Base-by-base conservation (phyloP, 2,329 filamentous ascomycete genomes). In the Sporothrix euskadiensis region DNA sequence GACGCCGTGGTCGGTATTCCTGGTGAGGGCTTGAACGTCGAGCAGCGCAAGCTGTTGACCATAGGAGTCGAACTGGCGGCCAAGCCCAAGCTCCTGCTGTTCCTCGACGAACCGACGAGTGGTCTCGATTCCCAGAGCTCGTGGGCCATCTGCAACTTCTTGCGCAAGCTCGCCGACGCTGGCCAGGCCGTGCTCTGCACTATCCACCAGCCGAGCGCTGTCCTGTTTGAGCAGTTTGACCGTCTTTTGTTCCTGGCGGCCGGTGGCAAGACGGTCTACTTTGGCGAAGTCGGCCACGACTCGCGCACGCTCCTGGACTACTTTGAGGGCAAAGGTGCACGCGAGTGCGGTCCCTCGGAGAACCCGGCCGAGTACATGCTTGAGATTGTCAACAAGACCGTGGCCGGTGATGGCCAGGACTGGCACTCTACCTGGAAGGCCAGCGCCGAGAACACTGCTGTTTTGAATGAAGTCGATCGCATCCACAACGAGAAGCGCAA, bases 41-140 rank as follows among this genome's bases (percentile, higher is more conserved):
- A 91, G 78, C 89, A 91, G 81, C 85, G 89, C 69, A 91, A 91
- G 82, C 92, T 94, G 78, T 87, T 98, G 7, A 98, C 94, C 0
- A 76, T 98, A 76, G 95, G 94, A 82, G 94, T 98, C n/a, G 95
- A 98, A 81, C 87, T 98, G 32, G 94, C 94, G 57, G 95, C 95
- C 7, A 97, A 96, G 84, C 95, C 95, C 6, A 84, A 84, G 72
- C 83, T 90, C 0, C 81, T 89, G 0, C 83, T 90, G 1, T 90
- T 90, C 81, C 82, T 90, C 9, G 88, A 90, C 69, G 88, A 90
- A 77, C 88, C 88, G 8, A 86, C 89, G 71, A 80, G 85, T 32
- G 90, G 90, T 65, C 85, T 92, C 3, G 90, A 92, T 78, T 87
- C 85, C 0, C 87, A 91, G 79, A 88, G 85, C 68, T 87, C 89